Evolutionary conservation across 2,329 filamentous ascomycete genomes (phyloP).

Genomic region (Pseudogymnoascus sp.): DNA sequence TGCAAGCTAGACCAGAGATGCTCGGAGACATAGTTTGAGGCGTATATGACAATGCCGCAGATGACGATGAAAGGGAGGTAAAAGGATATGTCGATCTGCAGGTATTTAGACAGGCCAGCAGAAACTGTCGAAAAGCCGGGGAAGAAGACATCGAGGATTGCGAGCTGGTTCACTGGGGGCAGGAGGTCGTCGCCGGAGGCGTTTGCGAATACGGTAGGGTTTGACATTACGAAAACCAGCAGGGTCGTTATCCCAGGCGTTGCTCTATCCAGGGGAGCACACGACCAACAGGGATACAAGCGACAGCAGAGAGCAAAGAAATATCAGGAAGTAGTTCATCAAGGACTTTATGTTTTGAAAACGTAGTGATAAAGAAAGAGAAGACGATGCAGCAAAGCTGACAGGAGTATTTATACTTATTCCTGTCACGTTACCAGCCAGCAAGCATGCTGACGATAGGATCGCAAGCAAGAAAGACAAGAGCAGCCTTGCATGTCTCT

Average conservation of each 20-base stretch:
- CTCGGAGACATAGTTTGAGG: slow-evolving; percentile 43
- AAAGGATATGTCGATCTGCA: slow-evolving; percentile 52
- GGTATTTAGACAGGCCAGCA: slow-evolving; percentile 43
- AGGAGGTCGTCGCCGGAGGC: neutral
- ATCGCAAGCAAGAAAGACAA: neutral
- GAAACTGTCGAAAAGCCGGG: slow-evolving; percentile 55
- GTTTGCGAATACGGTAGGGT: neutral
- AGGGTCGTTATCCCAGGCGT: neutral
- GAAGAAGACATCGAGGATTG: slow-evolving; percentile 54
- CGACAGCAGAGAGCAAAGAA: neutral
- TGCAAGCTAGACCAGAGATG: slow-evolving; percentile 41
- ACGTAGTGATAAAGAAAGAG: neutral
- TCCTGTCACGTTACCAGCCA: neutral
- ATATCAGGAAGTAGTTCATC: neutral
- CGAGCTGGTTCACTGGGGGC: slow-evolving; percentile 16
- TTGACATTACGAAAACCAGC: neutral
- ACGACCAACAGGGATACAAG: neutral
- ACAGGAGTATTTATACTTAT: neutral
- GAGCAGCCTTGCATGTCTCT: neutral
- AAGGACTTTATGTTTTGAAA: neutral
- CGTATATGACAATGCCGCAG: slow-evolving; percentile 39
- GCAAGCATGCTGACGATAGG: neutral
- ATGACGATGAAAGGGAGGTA: slow-evolving; percentile 52
- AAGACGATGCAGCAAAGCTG: neutral
- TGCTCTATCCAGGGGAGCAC: neutral